Conservation (phyloP, 352 stramenopile genomes). For the Blastocystis sp. region DNA sequence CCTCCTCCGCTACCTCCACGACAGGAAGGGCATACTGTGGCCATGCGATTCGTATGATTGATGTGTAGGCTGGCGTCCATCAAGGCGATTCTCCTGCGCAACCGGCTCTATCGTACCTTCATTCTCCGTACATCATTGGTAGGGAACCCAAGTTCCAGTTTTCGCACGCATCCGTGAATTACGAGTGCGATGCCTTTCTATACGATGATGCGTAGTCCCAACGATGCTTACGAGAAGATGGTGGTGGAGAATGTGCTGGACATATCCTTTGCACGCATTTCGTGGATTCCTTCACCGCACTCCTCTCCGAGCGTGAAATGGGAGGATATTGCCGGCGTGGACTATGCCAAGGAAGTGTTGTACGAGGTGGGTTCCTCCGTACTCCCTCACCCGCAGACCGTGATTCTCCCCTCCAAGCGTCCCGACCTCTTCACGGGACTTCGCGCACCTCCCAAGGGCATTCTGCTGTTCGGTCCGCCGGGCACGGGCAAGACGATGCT, state of each 20-base stretch:
- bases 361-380: conserved; percentile 80
- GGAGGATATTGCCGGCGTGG: conserved; percentile 80
- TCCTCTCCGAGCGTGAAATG: conserved; percentile 79
- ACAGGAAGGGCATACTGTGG: no score
- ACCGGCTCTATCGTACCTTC: no score
- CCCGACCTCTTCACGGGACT: conserved; percentile 88
- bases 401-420: conserved; percentile 90
- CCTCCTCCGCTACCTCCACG: no score
- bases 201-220: conserved; percentile 1
- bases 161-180: no score
- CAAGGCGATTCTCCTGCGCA: no score
- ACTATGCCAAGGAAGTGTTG: conserved; percentile 82
- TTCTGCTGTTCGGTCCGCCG: no score
- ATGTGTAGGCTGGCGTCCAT: no score
- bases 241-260: conserved; percentile 48
- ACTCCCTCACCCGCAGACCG: conserved; percentile 76
- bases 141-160: no score
- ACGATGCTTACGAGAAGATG: conserved; percentile 54
- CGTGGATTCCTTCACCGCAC: conserved; percentile 72
- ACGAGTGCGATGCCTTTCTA: background rate
- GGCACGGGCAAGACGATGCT: conserved; percentile 73
- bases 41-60: no score
- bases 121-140: no score
- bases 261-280: conserved; percentile 21
- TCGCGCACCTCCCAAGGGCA: conserved; percentile 74